These are phyloP conservation scores for Podila clonocystis DNA, from an alignment of 192 early-diverging fungal species.

Conservation along the genomic window DNA sequence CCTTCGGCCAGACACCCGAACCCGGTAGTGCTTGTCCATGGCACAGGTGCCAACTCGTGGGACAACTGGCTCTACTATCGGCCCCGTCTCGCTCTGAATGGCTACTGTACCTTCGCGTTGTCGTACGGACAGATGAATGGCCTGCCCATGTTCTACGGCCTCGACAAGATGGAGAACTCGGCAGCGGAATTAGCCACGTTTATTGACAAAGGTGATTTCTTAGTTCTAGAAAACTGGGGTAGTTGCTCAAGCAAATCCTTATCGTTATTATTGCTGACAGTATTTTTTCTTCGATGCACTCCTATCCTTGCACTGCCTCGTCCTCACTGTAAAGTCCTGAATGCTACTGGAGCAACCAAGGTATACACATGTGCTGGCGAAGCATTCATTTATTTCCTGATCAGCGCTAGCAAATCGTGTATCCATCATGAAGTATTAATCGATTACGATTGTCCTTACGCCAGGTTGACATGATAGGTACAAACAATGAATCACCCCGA, in stretches of 20 bases:
- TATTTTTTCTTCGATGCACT: background rate
- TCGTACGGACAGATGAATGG: conserved; percentile 11
- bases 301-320: background rate
- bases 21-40: conserved; percentile 20
- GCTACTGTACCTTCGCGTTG: conserved; percentile 27
- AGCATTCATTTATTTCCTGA: too few species aligned
- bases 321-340: background rate
- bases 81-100: conserved; percentile 8
- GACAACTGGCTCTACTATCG: conserved; percentile 23
- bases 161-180: conserved; percentile 14
- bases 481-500: background rate
- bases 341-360: background rate
- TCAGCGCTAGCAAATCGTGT: too few species aligned
- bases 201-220: conserved; percentile 8
- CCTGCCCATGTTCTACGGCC: conserved; percentile 3
- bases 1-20: conserved; percentile 1
- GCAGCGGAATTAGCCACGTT: conserved; percentile 17
- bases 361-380: too few species aligned
- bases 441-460: background rate
- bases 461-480: conserved; percentile 19
- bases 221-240: background rate
- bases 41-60: background rate
- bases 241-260: background rate
- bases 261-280: background rate
- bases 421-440: too few species aligned